Conservation (phyloP, 495 filamentous ascomycete genomes). For the Talaromyces proteolyticus region DNA sequence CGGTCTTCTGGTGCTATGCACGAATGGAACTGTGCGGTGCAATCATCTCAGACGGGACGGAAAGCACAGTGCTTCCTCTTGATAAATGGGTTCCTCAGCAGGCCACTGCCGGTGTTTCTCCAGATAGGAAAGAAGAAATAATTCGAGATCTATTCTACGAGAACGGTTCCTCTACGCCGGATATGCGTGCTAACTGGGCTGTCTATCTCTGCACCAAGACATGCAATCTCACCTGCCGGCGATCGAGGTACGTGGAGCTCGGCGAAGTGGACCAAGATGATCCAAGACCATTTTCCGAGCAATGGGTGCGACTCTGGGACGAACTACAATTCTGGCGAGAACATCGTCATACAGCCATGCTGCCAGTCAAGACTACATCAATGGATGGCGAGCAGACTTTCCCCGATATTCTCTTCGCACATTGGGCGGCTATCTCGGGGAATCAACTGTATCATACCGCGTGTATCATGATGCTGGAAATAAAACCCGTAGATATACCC, state of each 20-base stretch:
- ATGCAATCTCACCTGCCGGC: constrained; percentile 34
- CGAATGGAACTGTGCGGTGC: constrained; percentile 45
- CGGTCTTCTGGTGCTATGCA: constrained; percentile 45
- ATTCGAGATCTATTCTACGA: too few species aligned
- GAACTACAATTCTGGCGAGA: constrained; percentile 36
- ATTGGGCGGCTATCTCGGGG: constrained; percentile 43
- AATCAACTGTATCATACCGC: constrained; percentile 45
- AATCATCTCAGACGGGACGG: constrained; percentile 38
- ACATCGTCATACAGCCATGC: constrained; percentile 31
- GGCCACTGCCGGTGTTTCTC: too few species aligned
- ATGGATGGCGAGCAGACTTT: constrained; percentile 23
- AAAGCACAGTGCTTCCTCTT: constrained; percentile 37
- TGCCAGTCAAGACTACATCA: constrained; percentile 25
- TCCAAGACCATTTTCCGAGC: constrained; percentile 15
- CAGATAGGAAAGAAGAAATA: too few species aligned
- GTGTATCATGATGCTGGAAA: constrained; percentile 37
- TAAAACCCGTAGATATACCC: constrained; percentile 24
- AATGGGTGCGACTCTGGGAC: constrained; percentile 35
- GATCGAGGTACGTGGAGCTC: constrained; percentile 30
- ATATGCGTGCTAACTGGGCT: constrained; percentile 42
- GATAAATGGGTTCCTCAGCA: too few species aligned
- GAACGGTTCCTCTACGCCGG: too few species aligned
- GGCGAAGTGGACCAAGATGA: constrained; percentile 24
- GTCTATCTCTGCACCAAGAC: constrained; percentile 38
- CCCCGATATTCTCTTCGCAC: constrained; percentile 35